Evolutionary conservation across 495 filamentous ascomycete species (phyloP), one percentile per base, ranked within the genome.

Genomic region (Annulohypoxylon moriforme): DNA sequence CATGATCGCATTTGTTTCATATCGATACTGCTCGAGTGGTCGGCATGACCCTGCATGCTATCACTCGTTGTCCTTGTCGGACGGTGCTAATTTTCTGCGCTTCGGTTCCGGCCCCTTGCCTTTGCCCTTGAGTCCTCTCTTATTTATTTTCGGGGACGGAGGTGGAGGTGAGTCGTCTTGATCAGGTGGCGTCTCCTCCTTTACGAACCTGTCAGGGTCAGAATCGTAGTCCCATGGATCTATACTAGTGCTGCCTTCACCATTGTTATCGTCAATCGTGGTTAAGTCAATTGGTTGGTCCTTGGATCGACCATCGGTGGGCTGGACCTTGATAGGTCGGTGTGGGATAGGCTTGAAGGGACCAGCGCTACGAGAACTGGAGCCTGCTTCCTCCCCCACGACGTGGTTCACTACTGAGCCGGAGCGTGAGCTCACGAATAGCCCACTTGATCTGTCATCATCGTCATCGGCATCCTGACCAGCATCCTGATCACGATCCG

Each of bases 101-200:
- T n/a, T n/a, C n/a, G n/a, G n/a, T n/a, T n/a, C n/a, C n/a, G n/a
- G n/a, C n/a, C n/a, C n/a, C n/a, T n/a, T n/a, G n/a, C n/a, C n/a
- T n/a, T n/a, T n/a, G n/a, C n/a, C n/a, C n/a, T n/a, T n/a, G n/a
- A n/a, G n/a, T n/a, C n/a, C n/a, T n/a, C n/a, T n/a, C n/a, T n/a
- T n/a, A n/a, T n/a, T n/a, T n/a, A n/a, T n/a, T n/a, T n/a, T n/a
- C n/a, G n/a, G n/a, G n/a, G n/a, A n/a, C n/a, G n/a, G n/a, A n/a
- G n/a, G n/a, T n/a, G n/a, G n/a, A n/a, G n/a, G n/a, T n/a, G n/a
- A n/a, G n/a, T n/a, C n/a, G n/a, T n/a, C n/a, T n/a, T n/a, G n/a
- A n/a, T n/a, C n/a, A n/a, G n/a, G n/a, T n/a, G n/a, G n/a, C n/a
- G 68, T 60, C 11, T 71, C 68, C 0, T 56, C 56, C 6, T 42